Evolutionary conservation across 441 rosid species (phyloP), one percentile per base, ranked within the genome.

Genomic region (Isatis lusitanica): DNA sequence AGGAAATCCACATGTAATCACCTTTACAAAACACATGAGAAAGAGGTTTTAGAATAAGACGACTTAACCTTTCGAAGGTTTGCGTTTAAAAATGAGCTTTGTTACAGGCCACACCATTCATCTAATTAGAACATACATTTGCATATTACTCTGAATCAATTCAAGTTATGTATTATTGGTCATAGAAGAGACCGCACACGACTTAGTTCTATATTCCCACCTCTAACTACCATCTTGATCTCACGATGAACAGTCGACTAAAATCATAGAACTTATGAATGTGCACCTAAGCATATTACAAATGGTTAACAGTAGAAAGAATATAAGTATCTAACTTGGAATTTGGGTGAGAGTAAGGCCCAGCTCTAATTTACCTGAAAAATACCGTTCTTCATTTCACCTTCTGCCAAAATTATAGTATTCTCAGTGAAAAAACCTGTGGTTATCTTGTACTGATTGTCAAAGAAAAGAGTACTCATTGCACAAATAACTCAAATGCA

Each of bases 361-460:
- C 28, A 70, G 17, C 47, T 60, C n/a, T 55, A 46, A 38, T 59
- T 57, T 64, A 95, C 99, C 98, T 90, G 87, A 74, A 90, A 93
- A 76, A 91, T 78, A 43, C 98, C 96, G 76, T 83, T 86, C 73
- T 85, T 86, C 96, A 95, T 88, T 83, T 87, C 85, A 18, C 96
- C 98, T 79, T 95, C 98, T 28, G 96, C 99, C 73, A 95, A 89
- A 50, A 95, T 87, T 69, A 95, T 86, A 56, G 98, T 95, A 76
- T 93, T 95, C 85, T 95, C 98, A 0, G 94, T 84, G 79, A 95
- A 82, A 76, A 88, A 91, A 10, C 99, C 98, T 70, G 96, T 90
- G 16, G 99, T 93, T 83, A 91, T 83, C 75, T 88, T 90, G 98
- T 93, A 72, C 65, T 77, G 67, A 74, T 74, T 73, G 83, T 93